Evolutionary conservation across 371 early-diverging fungal genomes (phyloP), one percentile per base, ranked within the genome.

Genomic region (Rhizomucor miehei): DNA sequence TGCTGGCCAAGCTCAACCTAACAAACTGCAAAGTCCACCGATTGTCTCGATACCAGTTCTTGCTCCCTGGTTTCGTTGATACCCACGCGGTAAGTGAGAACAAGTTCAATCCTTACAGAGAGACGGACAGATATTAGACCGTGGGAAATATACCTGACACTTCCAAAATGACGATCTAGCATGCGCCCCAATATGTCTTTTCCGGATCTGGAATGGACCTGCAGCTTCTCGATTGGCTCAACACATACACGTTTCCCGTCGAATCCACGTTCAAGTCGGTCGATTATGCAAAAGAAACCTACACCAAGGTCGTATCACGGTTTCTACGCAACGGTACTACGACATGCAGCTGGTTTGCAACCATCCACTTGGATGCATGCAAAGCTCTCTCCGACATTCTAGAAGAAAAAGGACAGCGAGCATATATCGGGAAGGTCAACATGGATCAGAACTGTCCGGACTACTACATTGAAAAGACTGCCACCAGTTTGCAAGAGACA

Each of bases 161-260:
- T 41, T 1, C 3, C n/a, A 37, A 12, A 34, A 5, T 44, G 37
- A 14, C 11, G 4, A 37, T 13, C 37, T 67, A 83, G 80, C 97
- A 97, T 64, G 94, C 94, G n/a, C 90, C 95, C n/a, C 97, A 97
- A 77, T 93, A 88, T 60, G 75, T 87, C 35, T 92, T 86, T 68
- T 74, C 89, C 16, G 95, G 95, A 21, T 87, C 88, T 10, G 95
- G 94, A 17, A 87, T 89, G 77, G 91, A 93, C 57, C 73, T 93
- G 46, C 92, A 92, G n/a, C 70, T 97, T 44, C 81, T 97, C 21
- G 82, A 90, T 14, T 95, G 95, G 94, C 85, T 94, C 19, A 73
- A 88, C 21, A 84, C 76, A 20, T 88, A 92, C 65, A 92, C 92
- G 1, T 97, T 95, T 74, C 93, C 92, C 35, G 77, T 78, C 23